Conservation (phyloP, 768 basidiomycete genomes). For the Leccinum disarticulatum region DNA sequence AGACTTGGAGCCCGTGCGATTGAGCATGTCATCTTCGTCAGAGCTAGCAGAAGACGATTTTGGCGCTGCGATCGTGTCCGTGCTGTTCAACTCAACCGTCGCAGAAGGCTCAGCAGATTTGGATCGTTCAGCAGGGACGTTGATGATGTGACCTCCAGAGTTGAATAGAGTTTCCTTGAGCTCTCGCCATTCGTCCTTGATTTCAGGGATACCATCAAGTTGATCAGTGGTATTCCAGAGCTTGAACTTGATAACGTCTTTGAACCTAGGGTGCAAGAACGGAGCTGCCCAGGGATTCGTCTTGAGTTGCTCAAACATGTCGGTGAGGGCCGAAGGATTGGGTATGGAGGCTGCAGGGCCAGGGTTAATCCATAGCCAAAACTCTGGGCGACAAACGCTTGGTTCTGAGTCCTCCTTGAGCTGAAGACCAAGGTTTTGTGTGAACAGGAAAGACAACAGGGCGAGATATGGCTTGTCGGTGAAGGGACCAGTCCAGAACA, state of each 20-base stretch:
- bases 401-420: slow-evolving; percentile 45
- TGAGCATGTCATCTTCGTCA: slow-evolving; percentile 56
- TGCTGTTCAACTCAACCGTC: slow-evolving; percentile 23
- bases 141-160: slow-evolving; percentile 76
- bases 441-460: slow-evolving; percentile 90
- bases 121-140: slow-evolving; percentile 50
- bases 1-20: slow-evolving; percentile 91
- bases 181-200: slow-evolving; percentile 86
- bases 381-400: slow-evolving; percentile 76
- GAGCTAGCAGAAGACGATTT: slow-evolving; percentile 26
- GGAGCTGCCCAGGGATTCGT: slow-evolving; percentile 93
- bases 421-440: slow-evolving; percentile 89
- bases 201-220: slow-evolving; percentile 85
- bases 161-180: slow-evolving; percentile 79
- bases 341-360: slow-evolving; percentile 92
- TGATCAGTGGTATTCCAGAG: slow-evolving; percentile 99
- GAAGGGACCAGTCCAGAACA: slow-evolving; percentile 99
- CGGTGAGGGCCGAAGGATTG: slow-evolving; percentile 73
- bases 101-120: slow-evolving; percentile 26
- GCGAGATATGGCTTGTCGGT: slow-evolving; percentile 99
- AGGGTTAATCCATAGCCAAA: slow-evolving; percentile 99
- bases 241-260: slow-evolving; percentile 90
- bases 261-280: slow-evolving; percentile 90
- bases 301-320: slow-evolving; percentile 84
- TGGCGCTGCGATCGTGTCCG: slow-evolving; percentile 12